phyloP scores from a whole-genome alignment of 2,329 filamentous ascomycete species.

The Xylaria sp. region DNA sequence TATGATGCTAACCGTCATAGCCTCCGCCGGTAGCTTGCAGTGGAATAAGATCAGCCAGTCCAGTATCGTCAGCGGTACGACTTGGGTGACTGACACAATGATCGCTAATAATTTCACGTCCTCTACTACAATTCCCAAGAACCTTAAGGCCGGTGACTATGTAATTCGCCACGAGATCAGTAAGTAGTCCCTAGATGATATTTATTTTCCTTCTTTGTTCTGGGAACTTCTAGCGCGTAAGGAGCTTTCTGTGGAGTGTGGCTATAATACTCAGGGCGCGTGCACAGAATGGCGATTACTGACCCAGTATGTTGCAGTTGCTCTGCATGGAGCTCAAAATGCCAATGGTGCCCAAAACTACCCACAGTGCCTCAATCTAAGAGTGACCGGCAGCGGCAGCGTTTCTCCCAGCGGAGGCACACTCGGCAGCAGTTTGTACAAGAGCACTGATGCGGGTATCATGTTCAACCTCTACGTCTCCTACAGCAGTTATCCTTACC shows the following conservation, averaged over 20 bases:
- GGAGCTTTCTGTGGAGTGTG: no score
- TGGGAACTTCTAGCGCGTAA: background rate
- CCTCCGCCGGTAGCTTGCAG: slow-evolving; percentile 59
- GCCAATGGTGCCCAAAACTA: slow-evolving; percentile 54
- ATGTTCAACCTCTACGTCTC: slow-evolving; percentile 43
- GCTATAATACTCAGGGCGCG: background rate
- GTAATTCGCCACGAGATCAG: slow-evolving; percentile 61
- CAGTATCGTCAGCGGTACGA: slow-evolving; percentile 59
- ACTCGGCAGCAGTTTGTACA: slow-evolving; percentile 48
- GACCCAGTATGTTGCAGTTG: background rate
- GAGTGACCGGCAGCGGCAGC: slow-evolving; percentile 53
- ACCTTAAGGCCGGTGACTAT: slow-evolving; percentile 60
- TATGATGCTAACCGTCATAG: slow-evolving; percentile 54
- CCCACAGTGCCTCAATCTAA: slow-evolving; percentile 59
- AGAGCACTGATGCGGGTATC: slow-evolving; percentile 46
- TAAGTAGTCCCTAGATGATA: background rate
- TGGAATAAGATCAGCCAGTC: slow-evolving; percentile 68
- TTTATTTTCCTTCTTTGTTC: background rate
- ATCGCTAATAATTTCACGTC: slow-evolving; percentile 57
- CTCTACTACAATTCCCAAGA: slow-evolving; percentile 56
- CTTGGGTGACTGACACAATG: slow-evolving; percentile 65
- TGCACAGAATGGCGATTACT: background rate
- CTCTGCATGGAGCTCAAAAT: slow-evolving; percentile 47
- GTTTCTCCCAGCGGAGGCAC: slow-evolving; percentile 47
- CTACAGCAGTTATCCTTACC: slow-evolving; percentile 44